Evolutionary conservation across 345 rosid species (phyloP).

Genomic region (Limnanthes douglasii): DNA sequence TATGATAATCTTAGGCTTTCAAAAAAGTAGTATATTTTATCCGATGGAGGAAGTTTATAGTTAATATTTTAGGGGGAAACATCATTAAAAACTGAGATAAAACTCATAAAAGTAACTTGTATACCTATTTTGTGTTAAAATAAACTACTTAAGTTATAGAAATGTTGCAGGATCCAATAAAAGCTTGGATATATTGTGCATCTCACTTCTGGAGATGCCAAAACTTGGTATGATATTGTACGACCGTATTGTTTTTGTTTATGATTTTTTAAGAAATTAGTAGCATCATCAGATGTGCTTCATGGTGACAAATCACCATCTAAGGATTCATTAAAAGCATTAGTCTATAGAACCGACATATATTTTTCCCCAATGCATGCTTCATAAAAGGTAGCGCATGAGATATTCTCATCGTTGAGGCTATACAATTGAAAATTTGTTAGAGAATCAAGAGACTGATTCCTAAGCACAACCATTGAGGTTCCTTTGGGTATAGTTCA

Average conservation of each 20-base stretch:
- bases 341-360: constrained; percentile 87
- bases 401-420: constrained; percentile 80
- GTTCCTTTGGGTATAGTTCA: constrained; percentile 81
- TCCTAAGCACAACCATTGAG: constrained; percentile 81
- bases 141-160: no score
- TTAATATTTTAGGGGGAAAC: no score
- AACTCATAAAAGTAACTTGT: no score
- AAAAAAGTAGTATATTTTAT: no score
- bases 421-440: constrained; percentile 57
- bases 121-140: no score
- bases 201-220: constrained; percentile 57
- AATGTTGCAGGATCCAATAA: no score
- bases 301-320: constrained; percentile 76
- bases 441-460: constrained; percentile 83
- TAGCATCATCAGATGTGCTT: constrained; percentile 96
- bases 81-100: no score
- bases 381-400: constrained; percentile 81
- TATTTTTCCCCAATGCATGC: constrained; percentile 94
- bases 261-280: constrained; percentile 84
- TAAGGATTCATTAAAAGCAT: constrained; percentile 60
- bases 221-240: constrained; percentile 78
- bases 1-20: no score
- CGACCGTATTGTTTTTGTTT: constrained; percentile 76
- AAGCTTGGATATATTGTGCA: no score
- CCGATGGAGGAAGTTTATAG: no score